Evolutionary conservation across 495 filamentous ascomycete species (phyloP).

Genomic region (Copromyces sp.): DNA sequence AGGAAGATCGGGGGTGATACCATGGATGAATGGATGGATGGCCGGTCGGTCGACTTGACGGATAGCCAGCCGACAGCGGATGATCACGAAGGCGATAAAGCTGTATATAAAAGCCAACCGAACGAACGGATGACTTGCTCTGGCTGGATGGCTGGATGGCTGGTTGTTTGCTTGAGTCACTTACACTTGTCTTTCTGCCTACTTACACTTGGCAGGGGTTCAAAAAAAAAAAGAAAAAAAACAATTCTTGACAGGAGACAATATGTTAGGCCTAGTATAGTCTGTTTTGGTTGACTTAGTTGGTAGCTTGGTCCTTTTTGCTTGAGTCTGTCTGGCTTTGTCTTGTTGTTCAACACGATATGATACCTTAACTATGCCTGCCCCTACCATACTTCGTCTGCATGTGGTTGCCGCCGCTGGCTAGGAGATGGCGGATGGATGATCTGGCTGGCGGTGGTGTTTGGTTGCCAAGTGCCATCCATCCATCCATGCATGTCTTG

Average conservation of each 20-base stretch:
- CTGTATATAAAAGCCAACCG: not conserved
- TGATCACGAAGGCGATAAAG: not conserved
- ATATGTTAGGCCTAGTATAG: not conserved
- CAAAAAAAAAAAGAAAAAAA: not conserved
- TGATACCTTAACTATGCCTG: not conserved
- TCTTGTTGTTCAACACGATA: not conserved
- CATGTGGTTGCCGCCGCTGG: not conserved
- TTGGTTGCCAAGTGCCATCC: not conserved
- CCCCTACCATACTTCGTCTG: not conserved
- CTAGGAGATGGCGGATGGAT: not conserved
- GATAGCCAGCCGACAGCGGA: no score
- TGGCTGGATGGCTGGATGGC: not conserved
- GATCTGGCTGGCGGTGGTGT: not conserved
- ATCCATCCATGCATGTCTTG: not conserved
- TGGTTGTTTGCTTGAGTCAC: not conserved
- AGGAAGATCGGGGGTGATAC: not conserved
- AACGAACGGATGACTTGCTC: not conserved
- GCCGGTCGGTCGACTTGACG: no score
- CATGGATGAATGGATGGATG: no score
- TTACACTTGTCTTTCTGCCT: no score
- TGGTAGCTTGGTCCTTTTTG: not conserved
- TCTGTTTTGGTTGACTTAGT: not conserved
- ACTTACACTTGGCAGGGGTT: not conserved
- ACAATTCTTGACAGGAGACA: not conserved
- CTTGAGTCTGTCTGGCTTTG: not conserved